Evolutionary conservation across 768 basidiomycete genomes (phyloP), one percentile per base, ranked within the genome.

Genomic region (Hydnum rufescens): DNA sequence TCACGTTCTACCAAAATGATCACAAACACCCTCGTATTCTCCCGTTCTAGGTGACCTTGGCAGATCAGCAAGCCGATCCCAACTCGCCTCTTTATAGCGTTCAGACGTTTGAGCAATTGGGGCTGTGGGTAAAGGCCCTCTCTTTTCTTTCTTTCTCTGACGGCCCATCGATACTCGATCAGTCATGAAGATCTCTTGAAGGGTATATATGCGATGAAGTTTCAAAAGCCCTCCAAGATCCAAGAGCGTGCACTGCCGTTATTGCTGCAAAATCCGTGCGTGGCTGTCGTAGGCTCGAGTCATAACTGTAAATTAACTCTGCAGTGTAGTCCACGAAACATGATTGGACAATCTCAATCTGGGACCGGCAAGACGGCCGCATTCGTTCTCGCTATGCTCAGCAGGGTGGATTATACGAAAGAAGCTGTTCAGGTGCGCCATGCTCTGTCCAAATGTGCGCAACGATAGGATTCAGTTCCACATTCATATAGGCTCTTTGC

Each of bases 341-440:
- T 97, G 82, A 97, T 97, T 62, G 95, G 90, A 18, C 95, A 99
- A 68, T 97, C 92, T 50, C 95, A 99, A 62, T 97, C 95, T 31
- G 95, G 95, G 34, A 99, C 95, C 5, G 95, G 95, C 48, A 99
- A 99, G 70, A 97, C 95, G 2, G 95, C 95, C 3, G 95, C 95
- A 5, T 99, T 99, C 64, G 87, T 90, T 8, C 71, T 99, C 48
- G 92, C 93, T 6, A 97, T 99, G 92, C 74, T 97, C 16, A 90
- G 84, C 63, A 79, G 93, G 36, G 74, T 97, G 46, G 88, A 96
- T 66, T 92, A 82, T 59, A 71, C 75, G 22, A 69, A 78, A 43
- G 75, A 82, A 57, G 80, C 81, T 57, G 82, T 90, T 23, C 93
- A 96, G 67, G 90, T 52, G 8, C 13, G 44, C 8, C 26, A 51